A percentile compares a stretch with the other conserved stretches of the same genome.
Evolutionary conservation across 1,284 basidiomycete species (phyloP).

Genomic region (Tetrapyrgos nigripes): DNA sequence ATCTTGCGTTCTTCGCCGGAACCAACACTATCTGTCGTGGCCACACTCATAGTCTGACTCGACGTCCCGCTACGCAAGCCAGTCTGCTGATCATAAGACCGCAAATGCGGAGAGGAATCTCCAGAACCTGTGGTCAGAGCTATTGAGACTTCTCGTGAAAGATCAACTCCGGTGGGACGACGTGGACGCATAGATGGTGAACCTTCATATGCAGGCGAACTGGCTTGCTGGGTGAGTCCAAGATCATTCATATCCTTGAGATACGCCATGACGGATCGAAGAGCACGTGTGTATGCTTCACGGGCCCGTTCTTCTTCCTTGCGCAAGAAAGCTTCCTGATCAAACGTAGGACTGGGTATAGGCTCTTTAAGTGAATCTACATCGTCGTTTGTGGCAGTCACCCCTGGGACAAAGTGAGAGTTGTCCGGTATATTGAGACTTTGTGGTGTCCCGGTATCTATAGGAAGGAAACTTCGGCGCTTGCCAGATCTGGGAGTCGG

Average conservation of each 20-base stretch:
- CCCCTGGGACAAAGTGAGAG: conserved; percentile 62
- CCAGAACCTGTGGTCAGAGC: conserved; percentile 46
- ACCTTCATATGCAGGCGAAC: conserved; percentile 56
- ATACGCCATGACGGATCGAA: conserved; percentile 94
- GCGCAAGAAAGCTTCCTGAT: conserved; percentile 52
- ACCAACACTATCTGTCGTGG: conserved; percentile 73
- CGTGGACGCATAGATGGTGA: conserved; percentile 58
- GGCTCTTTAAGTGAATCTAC: conserved; percentile 31
- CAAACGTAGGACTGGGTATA: conserved; percentile 49
- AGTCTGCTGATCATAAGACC: conserved; percentile 65
- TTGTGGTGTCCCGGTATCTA: conserved; percentile 58
- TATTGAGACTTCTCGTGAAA: conserved; percentile 58
- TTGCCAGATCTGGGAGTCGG: conserved; percentile 62
- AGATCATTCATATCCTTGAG: conserved; percentile 95
- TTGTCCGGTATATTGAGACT: conserved; percentile 61
- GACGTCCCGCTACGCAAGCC: conserved; percentile 63
- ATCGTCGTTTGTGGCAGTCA: conserved; percentile 56
- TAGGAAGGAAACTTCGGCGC: conserved; percentile 86
- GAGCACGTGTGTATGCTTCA: conserved; percentile 75
- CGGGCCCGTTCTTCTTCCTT: conserved; percentile 73
- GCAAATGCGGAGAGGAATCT: conserved; percentile 58
- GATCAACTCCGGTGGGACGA: conserved; percentile 67
- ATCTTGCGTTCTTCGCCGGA: conserved; percentile 79
- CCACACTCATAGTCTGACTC: conserved; percentile 72
- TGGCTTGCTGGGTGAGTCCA: conserved; percentile 60